Percentiles rank a stretch among this genome's conserved stretches.
phyloP scores from a whole-genome alignment of 441 rosid genomes.

The Jatropha podagrica region DNA sequence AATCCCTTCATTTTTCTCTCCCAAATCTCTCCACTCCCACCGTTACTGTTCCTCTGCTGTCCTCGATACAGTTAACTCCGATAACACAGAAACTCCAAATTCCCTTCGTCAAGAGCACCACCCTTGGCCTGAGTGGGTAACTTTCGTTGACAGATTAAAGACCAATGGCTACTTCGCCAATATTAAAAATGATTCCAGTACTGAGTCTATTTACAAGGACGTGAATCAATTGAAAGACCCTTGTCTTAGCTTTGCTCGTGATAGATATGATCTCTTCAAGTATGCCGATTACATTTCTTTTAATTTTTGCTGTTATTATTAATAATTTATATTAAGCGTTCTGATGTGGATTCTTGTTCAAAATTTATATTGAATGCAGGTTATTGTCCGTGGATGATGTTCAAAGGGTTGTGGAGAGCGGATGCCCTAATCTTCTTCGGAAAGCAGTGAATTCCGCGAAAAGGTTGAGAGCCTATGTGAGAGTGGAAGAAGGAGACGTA shows the following conservation, averaged over 20 bases:
- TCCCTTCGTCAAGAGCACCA: conserved; percentile 47
- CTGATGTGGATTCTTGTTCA: neutral
- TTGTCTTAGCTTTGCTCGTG: conserved; percentile 90
- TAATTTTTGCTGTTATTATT: neutral
- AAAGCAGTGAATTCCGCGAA: conserved; percentile 81
- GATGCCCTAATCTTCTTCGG: conserved; percentile 83
- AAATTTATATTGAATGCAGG: conserved; percentile 40
- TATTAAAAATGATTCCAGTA: neutral
- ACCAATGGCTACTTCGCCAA: conserved; percentile 63
- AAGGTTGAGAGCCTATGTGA: conserved; percentile 68
- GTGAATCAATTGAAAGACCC: conserved; percentile 67
- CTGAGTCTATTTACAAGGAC: conserved; percentile 46
- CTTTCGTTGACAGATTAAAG: conserved; percentile 69
- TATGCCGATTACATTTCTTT: conserved; percentile 16
- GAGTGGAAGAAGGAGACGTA: conserved; percentile 87
- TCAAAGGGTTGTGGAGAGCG: conserved; percentile 64
- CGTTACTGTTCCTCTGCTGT: conserved; percentile 27
- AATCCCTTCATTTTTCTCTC: conserved; percentile 21
- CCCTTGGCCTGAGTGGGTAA: conserved; percentile 96
- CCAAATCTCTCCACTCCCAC: conserved; percentile 38
- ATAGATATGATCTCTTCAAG: conserved; percentile 80
- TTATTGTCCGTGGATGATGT: conserved; percentile 57
- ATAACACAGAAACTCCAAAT: conserved; percentile 16
- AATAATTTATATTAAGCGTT: neutral
- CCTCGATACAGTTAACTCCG: conserved; percentile 19